These are phyloP conservation scores for Hordeum vulgare DNA, from an alignment of 176 grass and related monocot genomes.

Conservation along the genomic window MorexV3_pseudomolecules_assembly NC_058521.1:574938360-574938859, in stretches of 20 bases:
- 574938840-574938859: conserved; percentile 62
- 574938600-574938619: background rate
- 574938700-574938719: conserved; percentile 52
- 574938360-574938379: conserved; percentile 58
- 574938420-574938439: conserved; percentile 53
- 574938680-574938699: conserved; percentile 52
- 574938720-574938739: conserved; percentile 19
- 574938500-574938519: conserved; percentile 57
- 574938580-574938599: conserved; percentile 28
- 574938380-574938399: conserved; percentile 56
- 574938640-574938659: conserved; percentile 56
- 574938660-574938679: conserved; percentile 50
- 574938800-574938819: conserved; percentile 70
- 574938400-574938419: conserved; percentile 49
- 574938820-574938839: conserved; percentile 50
- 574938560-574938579: conserved; percentile 77
- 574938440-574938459: conserved; percentile 64
- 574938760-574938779: conserved; percentile 58
- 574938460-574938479: conserved; percentile 49
- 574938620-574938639: conserved; percentile 17
- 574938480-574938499: conserved; percentile 42
- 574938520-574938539: conserved; percentile 69
- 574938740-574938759: conserved; percentile 27
- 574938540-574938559: conserved; percentile 37
- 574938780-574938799: conserved; percentile 62